Evolutionary conservation across 2,329 filamentous ascomycete species (phyloP).

Genomic region (Colletotrichum lini): DNA sequence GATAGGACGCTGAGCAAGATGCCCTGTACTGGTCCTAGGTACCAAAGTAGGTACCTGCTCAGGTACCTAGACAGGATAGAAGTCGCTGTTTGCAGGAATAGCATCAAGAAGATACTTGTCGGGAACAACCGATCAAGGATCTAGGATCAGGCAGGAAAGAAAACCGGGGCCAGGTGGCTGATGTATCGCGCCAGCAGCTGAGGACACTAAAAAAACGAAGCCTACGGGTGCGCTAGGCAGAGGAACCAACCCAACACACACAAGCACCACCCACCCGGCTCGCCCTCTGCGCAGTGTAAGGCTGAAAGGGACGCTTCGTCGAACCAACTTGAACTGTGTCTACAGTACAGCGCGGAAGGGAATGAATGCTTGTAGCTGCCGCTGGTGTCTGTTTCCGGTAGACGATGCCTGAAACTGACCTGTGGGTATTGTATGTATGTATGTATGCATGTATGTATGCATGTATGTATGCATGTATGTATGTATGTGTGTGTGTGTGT

Average conservation of each 20-base stretch:
- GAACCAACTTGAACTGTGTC: no score
- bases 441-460: background rate
- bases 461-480: background rate
- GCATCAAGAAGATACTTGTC: no score
- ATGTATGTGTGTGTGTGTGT: no score
- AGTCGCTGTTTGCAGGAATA: no score
- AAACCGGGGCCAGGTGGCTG: conserved; percentile 45
- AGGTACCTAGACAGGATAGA: no score
- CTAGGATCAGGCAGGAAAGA: background rate
- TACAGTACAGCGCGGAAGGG: conserved; percentile 7
- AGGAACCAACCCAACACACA: conserved; percentile 7
- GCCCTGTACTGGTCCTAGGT: conserved; percentile 21
- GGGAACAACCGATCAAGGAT: background rate
- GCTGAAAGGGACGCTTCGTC: conserved; percentile 21
- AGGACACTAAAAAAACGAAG: conserved; percentile 43
- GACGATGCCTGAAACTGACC: background rate
- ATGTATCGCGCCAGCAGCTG: conserved; percentile 44
- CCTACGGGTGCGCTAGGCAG: conserved; percentile 26
- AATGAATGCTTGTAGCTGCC: background rate
- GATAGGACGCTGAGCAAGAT: background rate
- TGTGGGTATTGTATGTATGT: background rate
- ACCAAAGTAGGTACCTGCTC: conserved; percentile 1
- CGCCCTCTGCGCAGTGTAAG: conserved; percentile 42
- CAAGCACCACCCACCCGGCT: conserved; percentile 7
- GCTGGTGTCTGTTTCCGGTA: background rate